Conservation (phyloP, 305 asterid species). For the Plantago rigida region DNA sequence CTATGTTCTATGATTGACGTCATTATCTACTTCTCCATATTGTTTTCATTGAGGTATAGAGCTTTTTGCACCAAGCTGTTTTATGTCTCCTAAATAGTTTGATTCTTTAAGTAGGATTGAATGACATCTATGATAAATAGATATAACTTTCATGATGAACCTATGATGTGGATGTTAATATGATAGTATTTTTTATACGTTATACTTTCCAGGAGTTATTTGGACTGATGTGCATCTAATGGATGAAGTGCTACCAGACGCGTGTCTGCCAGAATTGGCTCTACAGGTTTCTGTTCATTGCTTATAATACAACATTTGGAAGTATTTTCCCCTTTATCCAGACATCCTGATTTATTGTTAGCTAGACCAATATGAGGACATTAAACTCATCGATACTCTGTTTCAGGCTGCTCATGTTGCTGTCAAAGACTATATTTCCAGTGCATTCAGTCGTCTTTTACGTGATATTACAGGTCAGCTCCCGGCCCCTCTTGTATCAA, state of each 20-base stretch:
- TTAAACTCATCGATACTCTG: conserved; percentile 25
- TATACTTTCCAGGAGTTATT: conserved; percentile 49
- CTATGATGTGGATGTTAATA: conserved; percentile 4
- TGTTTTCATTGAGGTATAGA: no score
- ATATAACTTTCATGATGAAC: conserved; percentile 11
- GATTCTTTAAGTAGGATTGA: not conserved
- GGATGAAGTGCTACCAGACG: conserved; percentile 88
- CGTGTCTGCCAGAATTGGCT: conserved; percentile 53
- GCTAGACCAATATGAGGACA: not conserved
- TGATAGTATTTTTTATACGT: not conserved
- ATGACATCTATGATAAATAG: not conserved
- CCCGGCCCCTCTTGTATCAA: not conserved
- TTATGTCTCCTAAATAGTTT: not conserved
- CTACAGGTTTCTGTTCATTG: conserved; percentile 44
- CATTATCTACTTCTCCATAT: no score
- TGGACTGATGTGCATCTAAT: conserved; percentile 80
- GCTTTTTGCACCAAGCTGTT: conserved; percentile 8
- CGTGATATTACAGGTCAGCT: conserved; percentile 64
- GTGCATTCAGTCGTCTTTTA: conserved; percentile 52
- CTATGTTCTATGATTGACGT: no score
- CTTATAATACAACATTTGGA: conserved; percentile 16
- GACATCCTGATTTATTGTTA: conserved; percentile 21
- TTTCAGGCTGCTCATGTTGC: conserved; percentile 65
- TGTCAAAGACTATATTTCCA: conserved; percentile 53
- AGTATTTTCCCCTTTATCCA: conserved; percentile 8